Conservation (phyloP, 345 rosid genomes). For the Bruguiera parviflora region DNA sequence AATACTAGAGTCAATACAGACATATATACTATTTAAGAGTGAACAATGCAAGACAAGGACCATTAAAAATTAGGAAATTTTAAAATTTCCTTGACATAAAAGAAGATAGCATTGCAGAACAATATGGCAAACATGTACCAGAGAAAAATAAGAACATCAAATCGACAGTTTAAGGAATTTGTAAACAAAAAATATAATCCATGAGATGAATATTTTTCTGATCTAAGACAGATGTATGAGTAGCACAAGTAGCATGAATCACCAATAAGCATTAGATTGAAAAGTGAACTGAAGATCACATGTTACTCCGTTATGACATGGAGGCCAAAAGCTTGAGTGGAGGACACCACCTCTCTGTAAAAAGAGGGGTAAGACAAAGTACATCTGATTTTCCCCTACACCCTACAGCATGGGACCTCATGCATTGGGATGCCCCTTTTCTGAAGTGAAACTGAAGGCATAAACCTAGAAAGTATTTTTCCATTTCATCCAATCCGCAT, state of each 20-base stretch:
- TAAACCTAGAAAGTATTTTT: neutral
- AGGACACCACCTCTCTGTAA: too few species aligned
- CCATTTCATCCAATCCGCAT: conserved; percentile 4
- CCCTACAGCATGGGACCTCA: too few species aligned
- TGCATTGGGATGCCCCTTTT: too few species aligned
- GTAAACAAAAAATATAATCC: neutral
- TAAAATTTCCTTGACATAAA: neutral
- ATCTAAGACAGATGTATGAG: conserved; percentile 2
- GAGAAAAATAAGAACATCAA: neutral
- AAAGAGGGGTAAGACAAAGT: too few species aligned
- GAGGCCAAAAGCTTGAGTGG: too few species aligned
- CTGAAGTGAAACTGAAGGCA: neutral
- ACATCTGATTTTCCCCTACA: too few species aligned
- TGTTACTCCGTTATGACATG: too few species aligned
- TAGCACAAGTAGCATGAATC: neutral
- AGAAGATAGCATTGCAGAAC: neutral
- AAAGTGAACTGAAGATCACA: neutral
- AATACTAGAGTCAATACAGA: neutral
- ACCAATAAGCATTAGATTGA: neutral
- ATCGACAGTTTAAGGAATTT: neutral
- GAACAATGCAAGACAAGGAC: neutral
- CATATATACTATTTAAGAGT: neutral
- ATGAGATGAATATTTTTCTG: conserved; percentile 1
- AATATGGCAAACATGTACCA: neutral
- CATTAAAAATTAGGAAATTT: neutral